Conservation (phyloP, 1,139 yeast species). For the Diutina sp. region DNA sequence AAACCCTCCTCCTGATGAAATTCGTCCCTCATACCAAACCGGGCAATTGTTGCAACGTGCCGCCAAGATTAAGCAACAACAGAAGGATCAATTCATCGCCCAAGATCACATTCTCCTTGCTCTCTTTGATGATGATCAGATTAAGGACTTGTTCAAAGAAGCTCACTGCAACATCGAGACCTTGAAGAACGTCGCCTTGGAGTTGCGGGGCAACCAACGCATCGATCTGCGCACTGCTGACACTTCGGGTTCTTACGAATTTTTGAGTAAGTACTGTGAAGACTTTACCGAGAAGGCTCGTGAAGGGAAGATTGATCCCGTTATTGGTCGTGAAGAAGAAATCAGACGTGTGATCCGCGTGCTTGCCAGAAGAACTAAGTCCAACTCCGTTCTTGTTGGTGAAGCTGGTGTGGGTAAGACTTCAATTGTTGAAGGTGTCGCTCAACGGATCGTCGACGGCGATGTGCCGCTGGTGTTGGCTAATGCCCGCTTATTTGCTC, state of each 20-base stretch:
- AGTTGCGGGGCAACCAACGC: constrained; percentile 80
- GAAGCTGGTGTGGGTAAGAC: constrained; percentile 99
- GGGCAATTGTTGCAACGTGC: constrained; percentile 62
- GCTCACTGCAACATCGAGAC: constrained; percentile 56
- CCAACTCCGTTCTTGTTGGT: constrained; percentile 93
- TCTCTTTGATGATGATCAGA: constrained; percentile 61
- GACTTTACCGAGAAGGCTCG: constrained; percentile 91
- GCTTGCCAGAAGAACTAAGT: constrained; percentile 87
- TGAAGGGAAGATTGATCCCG: constrained; percentile 93
- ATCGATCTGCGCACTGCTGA: constrained; percentile 94
- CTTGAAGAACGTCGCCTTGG: constrained; percentile 68
- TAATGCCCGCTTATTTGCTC: constrained; percentile 67
- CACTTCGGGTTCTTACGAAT: constrained; percentile 73
- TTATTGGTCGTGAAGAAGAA: constrained; percentile 97
- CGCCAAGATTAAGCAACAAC: constrained; percentile 65
- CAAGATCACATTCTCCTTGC: constrained; percentile 91
- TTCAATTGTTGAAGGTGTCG: constrained; percentile 95
- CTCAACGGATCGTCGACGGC: constrained; percentile 89
- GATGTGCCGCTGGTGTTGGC: constrained; percentile 88
- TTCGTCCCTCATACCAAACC: constrained; percentile 57
- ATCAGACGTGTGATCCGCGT: constrained; percentile 91
- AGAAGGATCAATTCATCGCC: constrained; percentile 83
- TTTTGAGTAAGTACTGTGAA: constrained; percentile 76
- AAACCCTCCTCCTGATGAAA: constrained; percentile 71
- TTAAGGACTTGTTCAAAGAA: constrained; percentile 67